Evolutionary conservation across 129 eudicot species (phyloP).

Genomic region (Daucus carota): DNA sequence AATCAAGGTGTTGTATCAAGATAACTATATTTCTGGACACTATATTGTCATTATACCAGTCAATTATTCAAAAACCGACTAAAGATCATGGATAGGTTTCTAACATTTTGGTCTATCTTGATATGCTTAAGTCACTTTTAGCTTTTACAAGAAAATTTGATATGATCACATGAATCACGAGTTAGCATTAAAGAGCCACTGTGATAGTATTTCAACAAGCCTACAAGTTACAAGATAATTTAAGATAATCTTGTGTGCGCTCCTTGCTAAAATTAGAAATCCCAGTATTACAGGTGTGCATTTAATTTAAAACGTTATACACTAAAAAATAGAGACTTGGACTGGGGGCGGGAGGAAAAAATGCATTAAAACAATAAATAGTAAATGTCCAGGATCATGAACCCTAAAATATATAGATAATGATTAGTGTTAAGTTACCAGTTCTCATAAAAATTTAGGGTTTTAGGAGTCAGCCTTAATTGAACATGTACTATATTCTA

Average conservation of each 20-base stretch:
- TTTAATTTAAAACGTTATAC: not conserved
- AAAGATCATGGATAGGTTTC: not conserved
- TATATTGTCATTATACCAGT: not conserved
- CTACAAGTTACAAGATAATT: not conserved
- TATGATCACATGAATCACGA: not conserved
- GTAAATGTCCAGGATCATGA: not conserved
- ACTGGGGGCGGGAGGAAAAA: not conserved
- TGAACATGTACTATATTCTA: not conserved
- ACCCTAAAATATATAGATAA: not conserved
- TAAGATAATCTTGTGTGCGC: not conserved
- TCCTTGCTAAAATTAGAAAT: not conserved
- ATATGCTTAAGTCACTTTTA: not conserved
- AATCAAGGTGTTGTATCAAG: constrained; percentile 10
- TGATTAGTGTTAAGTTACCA: not conserved
- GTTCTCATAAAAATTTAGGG: not conserved
- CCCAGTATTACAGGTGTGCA: not conserved
- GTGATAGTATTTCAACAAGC: not conserved
- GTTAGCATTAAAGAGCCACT: not conserved
- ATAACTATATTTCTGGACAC: not conserved
- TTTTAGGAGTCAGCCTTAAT: not conserved
- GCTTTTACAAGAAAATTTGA: not conserved
- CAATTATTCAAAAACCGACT: not conserved
- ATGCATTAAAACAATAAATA: not conserved
- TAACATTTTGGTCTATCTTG: not conserved
- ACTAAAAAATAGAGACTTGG: not conserved